Percentiles rank a stretch among this genome's conserved stretches.
phyloP scores from a whole-genome alignment of 2,329 filamentous ascomycete genomes.

The Mariannaea sp. region DNA sequence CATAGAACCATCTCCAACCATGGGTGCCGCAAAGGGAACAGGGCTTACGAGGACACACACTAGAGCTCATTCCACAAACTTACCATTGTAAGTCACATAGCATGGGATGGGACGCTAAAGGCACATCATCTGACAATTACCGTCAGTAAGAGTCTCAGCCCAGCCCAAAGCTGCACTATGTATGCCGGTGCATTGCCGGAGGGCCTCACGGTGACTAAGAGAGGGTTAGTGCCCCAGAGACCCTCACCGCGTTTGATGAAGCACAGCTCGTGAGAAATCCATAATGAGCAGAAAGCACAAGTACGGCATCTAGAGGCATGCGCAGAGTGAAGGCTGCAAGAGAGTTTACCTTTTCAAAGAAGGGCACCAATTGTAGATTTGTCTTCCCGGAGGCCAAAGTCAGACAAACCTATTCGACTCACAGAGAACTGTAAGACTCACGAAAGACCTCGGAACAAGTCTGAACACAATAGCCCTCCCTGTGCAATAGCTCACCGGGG shows the following conservation, averaged over 20 bases:
- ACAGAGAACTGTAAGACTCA: neutral
- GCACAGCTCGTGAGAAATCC: conserved; percentile 9
- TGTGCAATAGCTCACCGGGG: conserved; percentile 8
- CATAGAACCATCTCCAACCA: no score
- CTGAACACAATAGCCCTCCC: neutral
- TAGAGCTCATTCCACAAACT: no score
- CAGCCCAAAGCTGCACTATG: neutral
- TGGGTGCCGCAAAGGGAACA: no score
- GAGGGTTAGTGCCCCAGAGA: conserved; percentile 1
- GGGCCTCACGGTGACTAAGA: neutral
- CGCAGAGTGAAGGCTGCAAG: no score
- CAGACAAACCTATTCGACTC: no score
- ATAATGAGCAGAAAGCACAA: no score
- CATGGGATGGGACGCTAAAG: neutral
- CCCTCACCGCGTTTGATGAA: conserved; percentile 11
- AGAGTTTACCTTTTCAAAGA: no score
- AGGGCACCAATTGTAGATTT: no score
- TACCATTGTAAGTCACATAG: no score
- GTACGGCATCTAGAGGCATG: no score
- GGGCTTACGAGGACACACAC: no score
- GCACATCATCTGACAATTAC: conserved; percentile 1
- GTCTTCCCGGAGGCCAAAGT: no score
- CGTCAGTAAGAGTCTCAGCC: neutral
- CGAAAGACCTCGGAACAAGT: neutral
- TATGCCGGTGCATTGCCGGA: conserved; percentile 6